Percentiles rank a stretch among this genome's conserved stretches.
These are phyloP conservation scores for Phytophthora nicotianae DNA, from an alignment of 352 stramenopile genomes.

Conservation along the genomic window DNA sequence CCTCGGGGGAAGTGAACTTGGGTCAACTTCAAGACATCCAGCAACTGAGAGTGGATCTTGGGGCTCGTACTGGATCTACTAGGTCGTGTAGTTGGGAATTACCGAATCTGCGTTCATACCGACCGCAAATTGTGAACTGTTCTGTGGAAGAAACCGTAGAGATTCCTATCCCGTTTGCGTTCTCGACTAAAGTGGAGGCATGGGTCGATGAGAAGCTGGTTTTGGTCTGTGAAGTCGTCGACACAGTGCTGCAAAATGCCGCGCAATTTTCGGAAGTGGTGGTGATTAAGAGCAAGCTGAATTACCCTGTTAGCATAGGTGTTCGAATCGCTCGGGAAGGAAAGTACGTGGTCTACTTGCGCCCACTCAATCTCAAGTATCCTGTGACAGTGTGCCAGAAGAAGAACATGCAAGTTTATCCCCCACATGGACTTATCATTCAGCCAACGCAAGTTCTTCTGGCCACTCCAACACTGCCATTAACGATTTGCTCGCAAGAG, in stretches of 20 bases:
- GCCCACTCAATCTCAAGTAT: constrained; percentile 42
- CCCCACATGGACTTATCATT: constrained; percentile 23
- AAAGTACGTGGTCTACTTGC: constrained; percentile 40
- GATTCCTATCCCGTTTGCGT: constrained; percentile 42
- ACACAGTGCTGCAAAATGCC: constrained; percentile 34
- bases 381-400: constrained; percentile 38
- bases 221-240: constrained; percentile 37
- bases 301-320: constrained; percentile 24
- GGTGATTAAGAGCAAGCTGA: constrained; percentile 27
- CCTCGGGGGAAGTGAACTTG: constrained; percentile 44
- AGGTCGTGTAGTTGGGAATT: constrained; percentile 46
- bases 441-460: constrained; percentile 27
- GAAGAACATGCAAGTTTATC: constrained; percentile 17
- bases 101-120: constrained; percentile 46
- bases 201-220: constrained; percentile 40
- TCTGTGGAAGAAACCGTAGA: constrained; percentile 33
- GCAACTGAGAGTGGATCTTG: constrained; percentile 23
- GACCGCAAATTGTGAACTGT: constrained; percentile 42
- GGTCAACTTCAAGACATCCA: constrained; percentile 34
- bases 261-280: constrained; percentile 12
- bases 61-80: neutral
- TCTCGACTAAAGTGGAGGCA: constrained; percentile 24
- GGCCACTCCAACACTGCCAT: constrained; percentile 18
- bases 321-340: constrained; percentile 33
- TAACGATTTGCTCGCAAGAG: constrained; percentile 40